Conservation (phyloP, 106 monocot genomes). For the Dendrobium catenatum region DNA sequence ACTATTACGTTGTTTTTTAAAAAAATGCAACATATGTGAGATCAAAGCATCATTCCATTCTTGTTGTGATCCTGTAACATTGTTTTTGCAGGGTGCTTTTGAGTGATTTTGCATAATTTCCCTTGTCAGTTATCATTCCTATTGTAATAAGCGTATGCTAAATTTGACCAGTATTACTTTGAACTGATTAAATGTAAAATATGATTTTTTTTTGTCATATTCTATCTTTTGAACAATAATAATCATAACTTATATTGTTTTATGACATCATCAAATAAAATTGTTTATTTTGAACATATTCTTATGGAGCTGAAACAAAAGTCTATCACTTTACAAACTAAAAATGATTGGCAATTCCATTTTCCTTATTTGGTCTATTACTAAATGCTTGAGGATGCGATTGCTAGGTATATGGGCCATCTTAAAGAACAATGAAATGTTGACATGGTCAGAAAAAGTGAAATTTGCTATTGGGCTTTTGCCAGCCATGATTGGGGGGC, state of each 20-base stretch:
- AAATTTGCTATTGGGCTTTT: slow-evolving; percentile 92
- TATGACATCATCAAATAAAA: not conserved
- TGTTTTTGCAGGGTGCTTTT: not conserved
- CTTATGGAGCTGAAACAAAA: not conserved
- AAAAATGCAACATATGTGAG: not conserved
- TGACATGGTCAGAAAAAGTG: slow-evolving; percentile 94
- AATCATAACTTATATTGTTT: too few relatives aligned
- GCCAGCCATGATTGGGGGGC: slow-evolving; percentile 89
- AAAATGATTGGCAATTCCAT: not conserved
- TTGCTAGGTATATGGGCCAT: slow-evolving; percentile 92
- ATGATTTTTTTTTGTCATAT: too few relatives aligned
- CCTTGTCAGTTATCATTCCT: not conserved
- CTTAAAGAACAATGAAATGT: slow-evolving; percentile 95
- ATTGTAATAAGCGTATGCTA: not conserved
- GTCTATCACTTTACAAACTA: not conserved
- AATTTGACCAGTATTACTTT: not conserved
- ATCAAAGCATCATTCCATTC: not conserved
- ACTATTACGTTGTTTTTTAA: not conserved
- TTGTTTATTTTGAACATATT: not conserved
- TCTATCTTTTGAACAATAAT: too few relatives aligned
- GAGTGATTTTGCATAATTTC: not conserved
- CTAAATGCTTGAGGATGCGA: not conserved
- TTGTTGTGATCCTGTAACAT: not conserved
- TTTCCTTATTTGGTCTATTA: not conserved
- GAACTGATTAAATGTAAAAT: not conserved